A percentile compares a stretch with the other conserved stretches of the same genome.
phyloP scores from a whole-genome alignment of 1,284 basidiomycete genomes.

The Fomitiporia mediterranea region DNA sequence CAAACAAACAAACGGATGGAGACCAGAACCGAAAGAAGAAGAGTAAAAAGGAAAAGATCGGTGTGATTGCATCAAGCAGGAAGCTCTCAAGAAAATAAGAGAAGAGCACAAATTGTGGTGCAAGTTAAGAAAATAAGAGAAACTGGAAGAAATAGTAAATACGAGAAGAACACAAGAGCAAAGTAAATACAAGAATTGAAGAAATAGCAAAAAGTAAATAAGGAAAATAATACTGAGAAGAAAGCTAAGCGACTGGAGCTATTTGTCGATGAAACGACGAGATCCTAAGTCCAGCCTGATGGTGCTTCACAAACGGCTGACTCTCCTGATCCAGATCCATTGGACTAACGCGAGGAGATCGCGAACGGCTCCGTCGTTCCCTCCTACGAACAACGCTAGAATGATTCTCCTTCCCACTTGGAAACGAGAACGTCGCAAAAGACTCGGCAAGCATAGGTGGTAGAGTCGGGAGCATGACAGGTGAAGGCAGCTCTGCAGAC shows the following conservation, averaged over 20 bases:
- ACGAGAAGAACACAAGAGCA: not conserved
- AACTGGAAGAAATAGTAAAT: no score
- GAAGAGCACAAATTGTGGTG: no score
- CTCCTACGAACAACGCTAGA: not conserved
- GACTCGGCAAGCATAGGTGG: slow-evolving; percentile 33
- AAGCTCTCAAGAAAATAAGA: no score
- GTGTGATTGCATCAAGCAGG: not conserved
- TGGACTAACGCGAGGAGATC: slow-evolving; percentile 10
- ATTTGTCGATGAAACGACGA: slow-evolving; percentile 20
- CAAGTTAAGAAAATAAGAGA: no score
- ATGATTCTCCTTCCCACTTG: not conserved
- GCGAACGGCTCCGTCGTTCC: slow-evolving; percentile 13
- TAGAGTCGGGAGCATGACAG: slow-evolving; percentile 56
- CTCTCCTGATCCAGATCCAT: slow-evolving; percentile 14
- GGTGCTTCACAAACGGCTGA: slow-evolving; percentile 16
- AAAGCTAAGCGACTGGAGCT: slow-evolving; percentile 15
- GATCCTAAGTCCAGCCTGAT: slow-evolving; percentile 19
- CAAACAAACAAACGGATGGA: not conserved
- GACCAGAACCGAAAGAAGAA: not conserved
- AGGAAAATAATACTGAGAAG: slow-evolving; percentile 9
- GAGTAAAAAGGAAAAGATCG: not conserved
- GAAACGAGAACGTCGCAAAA: slow-evolving; percentile 20
- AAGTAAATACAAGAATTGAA: slow-evolving; percentile 18
- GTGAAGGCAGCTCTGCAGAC: slow-evolving; percentile 38
- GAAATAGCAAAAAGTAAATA: slow-evolving; percentile 21